These are phyloP conservation scores for Hansfordia pulvinata DNA, from an alignment of 2,329 filamentous ascomycete genomes.

Conservation along the genomic window DNA sequence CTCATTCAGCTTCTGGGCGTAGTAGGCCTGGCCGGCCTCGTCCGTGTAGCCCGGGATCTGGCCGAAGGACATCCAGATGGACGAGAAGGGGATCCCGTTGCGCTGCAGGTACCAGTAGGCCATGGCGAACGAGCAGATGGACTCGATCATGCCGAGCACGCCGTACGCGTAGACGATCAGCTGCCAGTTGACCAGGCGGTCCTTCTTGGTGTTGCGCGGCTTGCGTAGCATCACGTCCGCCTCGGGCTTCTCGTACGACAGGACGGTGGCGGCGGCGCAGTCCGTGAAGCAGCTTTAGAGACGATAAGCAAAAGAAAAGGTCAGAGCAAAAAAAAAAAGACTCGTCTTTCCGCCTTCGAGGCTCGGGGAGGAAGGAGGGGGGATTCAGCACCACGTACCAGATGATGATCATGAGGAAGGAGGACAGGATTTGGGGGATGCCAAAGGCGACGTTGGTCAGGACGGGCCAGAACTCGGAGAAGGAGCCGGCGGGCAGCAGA, in stretches of 20 bases:
- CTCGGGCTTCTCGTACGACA: conserved; percentile 67
- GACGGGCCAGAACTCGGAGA: conserved; percentile 64
- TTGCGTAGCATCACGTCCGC: conserved; percentile 58
- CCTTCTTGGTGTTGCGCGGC: conserved; percentile 54
- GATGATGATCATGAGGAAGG: conserved; percentile 59
- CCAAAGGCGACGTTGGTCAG: conserved; percentile 61
- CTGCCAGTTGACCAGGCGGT: conserved; percentile 60
- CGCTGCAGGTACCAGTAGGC: conserved; percentile 52
- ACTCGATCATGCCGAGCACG: conserved; percentile 53
- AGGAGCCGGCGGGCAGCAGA: conserved; percentile 58
- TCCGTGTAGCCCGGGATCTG: conserved; percentile 32
- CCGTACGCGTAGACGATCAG: conserved; percentile 62
- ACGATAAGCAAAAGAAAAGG: too few relatives aligned
- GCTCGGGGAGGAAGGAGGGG: conserved; percentile 6
- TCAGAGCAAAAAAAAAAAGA: too few relatives aligned
- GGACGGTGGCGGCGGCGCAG: conserved; percentile 55
- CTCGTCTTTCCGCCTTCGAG: too few relatives aligned
- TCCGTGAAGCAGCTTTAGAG: conserved; percentile 58
- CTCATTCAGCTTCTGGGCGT: conserved; percentile 41
- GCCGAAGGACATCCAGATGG: conserved; percentile 57
- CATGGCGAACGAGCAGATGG: conserved; percentile 47
- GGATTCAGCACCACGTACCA: conserved; percentile 31
- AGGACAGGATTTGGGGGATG: conserved; percentile 58
- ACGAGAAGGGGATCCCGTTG: conserved; percentile 48
- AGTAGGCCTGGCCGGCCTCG: conserved; percentile 38